Evolutionary conservation across 116 monocot species (phyloP).

Genomic region (Papilionanthe hybrid): DNA sequence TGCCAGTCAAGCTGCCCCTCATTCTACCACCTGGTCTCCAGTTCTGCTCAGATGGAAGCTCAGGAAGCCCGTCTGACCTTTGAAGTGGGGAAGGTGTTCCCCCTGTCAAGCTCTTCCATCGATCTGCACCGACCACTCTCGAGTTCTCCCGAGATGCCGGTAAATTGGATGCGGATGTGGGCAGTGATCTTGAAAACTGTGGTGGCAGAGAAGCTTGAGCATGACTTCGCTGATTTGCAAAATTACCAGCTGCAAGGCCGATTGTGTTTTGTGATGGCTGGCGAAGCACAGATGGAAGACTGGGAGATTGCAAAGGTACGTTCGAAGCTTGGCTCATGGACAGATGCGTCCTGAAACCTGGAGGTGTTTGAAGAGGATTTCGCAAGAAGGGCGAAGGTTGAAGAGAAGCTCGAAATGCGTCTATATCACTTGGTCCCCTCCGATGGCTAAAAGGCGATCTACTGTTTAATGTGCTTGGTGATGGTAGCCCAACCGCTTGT

Average conservation of each 20-base stretch:
- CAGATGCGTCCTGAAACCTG: slow-evolving; percentile 2
- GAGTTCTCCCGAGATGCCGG: background rate
- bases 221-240: background rate
- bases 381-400: slow-evolving; percentile 9
- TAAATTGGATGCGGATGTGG: background rate
- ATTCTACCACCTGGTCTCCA: slow-evolving; percentile 76
- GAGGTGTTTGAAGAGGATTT: background rate
- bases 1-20: slow-evolving; percentile 70
- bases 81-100: background rate
- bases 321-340: slow-evolving; percentile 2
- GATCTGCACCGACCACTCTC: slow-evolving; percentile 1
- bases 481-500: slow-evolving; percentile 21
- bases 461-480: slow-evolving; percentile 12
- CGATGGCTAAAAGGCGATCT: slow-evolving; percentile 11
- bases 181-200: background rate
- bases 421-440: slow-evolving; percentile 15
- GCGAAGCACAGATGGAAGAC: background rate
- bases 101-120: background rate
- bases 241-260: background rate
- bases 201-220: background rate
- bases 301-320: background rate
- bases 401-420: background rate
- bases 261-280: slow-evolving; percentile 13
- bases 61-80: slow-evolving; percentile 15
- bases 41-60: slow-evolving; percentile 31